phyloP scores from a whole-genome alignment of 108 stramenopile species.

The Cyclotella choctawhatcheeana region DNA sequence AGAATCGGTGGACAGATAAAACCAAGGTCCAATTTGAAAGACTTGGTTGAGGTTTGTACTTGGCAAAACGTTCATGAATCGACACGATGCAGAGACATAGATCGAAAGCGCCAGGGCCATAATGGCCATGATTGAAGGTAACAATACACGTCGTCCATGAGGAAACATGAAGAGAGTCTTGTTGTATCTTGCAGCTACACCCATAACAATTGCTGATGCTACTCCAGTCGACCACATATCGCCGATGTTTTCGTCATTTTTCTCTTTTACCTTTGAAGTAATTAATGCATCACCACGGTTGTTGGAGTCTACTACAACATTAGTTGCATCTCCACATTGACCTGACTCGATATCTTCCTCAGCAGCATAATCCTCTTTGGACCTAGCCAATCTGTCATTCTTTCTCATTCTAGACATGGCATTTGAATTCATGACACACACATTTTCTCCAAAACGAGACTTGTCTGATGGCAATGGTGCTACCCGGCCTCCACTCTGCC shows the following conservation, averaged over 20 bases:
- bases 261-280: neutral
- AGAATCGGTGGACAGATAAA: slow-evolving; percentile 17
- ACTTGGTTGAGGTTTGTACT: slow-evolving; percentile 20
- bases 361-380: neutral
- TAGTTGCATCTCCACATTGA: neutral
- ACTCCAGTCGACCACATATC: slow-evolving; percentile 42
- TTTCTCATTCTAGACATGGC: slow-evolving; percentile 17
- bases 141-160: slow-evolving; percentile 30
- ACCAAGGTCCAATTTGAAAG: slow-evolving; percentile 39
- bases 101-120: slow-evolving; percentile 28
- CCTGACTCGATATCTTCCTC: neutral
- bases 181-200: slow-evolving; percentile 30
- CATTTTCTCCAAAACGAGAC: slow-evolving; percentile 8
- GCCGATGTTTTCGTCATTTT: slow-evolving; percentile 13
- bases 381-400: neutral
- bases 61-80: slow-evolving; percentile 38
- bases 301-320: neutral
- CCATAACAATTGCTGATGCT: slow-evolving; percentile 38
- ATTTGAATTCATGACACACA: slow-evolving; percentile 25
- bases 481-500: slow-evolving; percentile 30
- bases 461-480: neutral
- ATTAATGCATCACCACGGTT: neutral
- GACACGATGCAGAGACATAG: slow-evolving; percentile 24
- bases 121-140: slow-evolving; percentile 25
- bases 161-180: slow-evolving; percentile 47